These are phyloP conservation scores for Zymoseptoria crescenta DNA, from an alignment of 2,329 filamentous ascomycete genomes.

Conservation along the genomic window DNA sequence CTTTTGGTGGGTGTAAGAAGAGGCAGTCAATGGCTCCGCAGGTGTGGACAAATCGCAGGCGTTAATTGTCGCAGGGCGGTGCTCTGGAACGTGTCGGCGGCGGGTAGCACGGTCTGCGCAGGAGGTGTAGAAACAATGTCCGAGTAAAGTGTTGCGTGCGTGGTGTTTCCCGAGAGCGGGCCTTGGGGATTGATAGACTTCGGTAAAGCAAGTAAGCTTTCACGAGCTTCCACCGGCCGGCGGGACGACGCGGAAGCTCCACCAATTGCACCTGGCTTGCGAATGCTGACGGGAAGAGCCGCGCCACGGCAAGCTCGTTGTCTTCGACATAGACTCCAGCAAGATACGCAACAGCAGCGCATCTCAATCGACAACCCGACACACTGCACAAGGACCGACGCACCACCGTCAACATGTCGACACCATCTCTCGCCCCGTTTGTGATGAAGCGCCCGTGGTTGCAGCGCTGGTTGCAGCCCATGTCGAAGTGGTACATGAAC, in stretches of 20 bases:
- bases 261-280: no score
- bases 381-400: conserved; percentile 4
- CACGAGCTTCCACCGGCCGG: neutral
- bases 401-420: conserved; percentile 51
- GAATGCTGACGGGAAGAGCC: neutral
- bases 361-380: conserved; percentile 15
- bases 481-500: conserved; percentile 82
- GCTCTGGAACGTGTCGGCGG: neutral
- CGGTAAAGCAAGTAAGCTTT: neutral
- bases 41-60: neutral
- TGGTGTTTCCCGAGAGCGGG: neutral
- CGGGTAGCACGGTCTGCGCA: neutral
- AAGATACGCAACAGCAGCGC: conserved; percentile 3
- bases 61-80: neutral
- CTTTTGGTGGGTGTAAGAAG: neutral
- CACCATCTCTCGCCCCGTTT: conserved; percentile 64
- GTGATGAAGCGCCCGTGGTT: conserved; percentile 83
- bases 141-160: neutral
- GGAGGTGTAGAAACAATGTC: neutral
- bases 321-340: neutral
- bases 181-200: neutral
- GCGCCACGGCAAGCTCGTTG: neutral
- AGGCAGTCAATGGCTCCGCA: neutral
- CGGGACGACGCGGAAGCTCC: neutral
- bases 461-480: conserved; percentile 65